Conservation (phyloP, 495 filamentous ascomycete genomes). For the Aspergillus mulundensis region DNA sequence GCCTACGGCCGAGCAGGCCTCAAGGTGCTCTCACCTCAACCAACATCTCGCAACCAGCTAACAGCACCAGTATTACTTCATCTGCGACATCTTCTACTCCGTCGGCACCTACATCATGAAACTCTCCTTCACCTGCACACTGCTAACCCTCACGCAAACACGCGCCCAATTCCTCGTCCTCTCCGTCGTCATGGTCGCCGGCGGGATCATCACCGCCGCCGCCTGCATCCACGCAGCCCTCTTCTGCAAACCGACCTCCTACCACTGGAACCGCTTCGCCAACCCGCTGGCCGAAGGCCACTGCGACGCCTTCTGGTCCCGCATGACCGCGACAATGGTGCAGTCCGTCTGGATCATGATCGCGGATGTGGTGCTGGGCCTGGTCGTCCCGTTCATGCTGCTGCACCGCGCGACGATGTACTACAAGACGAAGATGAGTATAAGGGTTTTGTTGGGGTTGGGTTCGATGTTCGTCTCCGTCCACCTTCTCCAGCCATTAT, state of each 20-base stretch:
- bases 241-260: not conserved
- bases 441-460: no score
- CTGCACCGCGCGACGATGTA: not conserved
- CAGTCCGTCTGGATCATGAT: not conserved
- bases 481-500: no score
- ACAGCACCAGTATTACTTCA: not conserved
- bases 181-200: not conserved
- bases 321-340: not conserved
- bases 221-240: not conserved
- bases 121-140: not conserved
- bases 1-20: not conserved
- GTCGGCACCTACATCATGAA: not conserved
- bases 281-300: not conserved
- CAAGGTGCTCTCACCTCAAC: no score
- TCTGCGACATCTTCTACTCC: not conserved
- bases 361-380: not conserved
- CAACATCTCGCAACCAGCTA: no score
- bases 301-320: not conserved
- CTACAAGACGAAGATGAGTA: not conserved
- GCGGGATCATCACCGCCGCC: not conserved
- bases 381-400: not conserved
- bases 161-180: not conserved
- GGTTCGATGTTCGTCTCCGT: no score
- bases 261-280: not conserved
- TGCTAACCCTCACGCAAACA: not conserved